A percentile compares a stretch with the other conserved stretches of the same genome.
phyloP scores from a whole-genome alignment of 2,329 filamentous ascomycete genomes.

The Trematosphaeria pertusa region DNA sequence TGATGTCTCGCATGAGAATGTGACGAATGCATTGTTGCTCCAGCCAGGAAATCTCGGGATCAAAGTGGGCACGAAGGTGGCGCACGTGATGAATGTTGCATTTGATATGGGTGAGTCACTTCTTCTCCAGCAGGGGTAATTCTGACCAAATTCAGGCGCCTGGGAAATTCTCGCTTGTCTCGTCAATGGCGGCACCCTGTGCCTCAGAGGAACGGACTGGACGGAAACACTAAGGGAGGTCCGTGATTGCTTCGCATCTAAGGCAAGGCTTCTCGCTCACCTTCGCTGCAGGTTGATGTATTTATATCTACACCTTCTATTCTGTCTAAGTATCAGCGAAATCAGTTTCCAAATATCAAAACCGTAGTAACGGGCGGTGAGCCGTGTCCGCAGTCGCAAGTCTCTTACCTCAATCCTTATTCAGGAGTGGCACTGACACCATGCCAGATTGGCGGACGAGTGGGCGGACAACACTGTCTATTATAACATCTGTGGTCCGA shows the following conservation, averaged over 20 bases:
- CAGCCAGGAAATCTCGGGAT: conserved; percentile 62
- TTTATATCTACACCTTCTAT: conserved; percentile 65
- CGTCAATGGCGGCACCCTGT: conserved; percentile 64
- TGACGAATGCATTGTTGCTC: conserved; percentile 61
- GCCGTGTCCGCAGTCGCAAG: conserved; percentile 56
- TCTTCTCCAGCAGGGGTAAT: conserved; percentile 1
- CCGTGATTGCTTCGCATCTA: conserved; percentile 11
- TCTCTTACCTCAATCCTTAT: background rate
- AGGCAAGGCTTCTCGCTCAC: conserved; percentile 8
- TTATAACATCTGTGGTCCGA: conserved; percentile 65
- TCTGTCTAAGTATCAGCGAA: conserved; percentile 57
- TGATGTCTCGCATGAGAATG: conserved; percentile 63
- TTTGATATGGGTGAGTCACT: conserved; percentile 66
- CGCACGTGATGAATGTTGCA: conserved; percentile 64
- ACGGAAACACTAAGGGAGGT: conserved; percentile 56
- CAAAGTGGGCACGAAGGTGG: conserved; percentile 58
- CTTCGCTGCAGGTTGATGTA: conserved; percentile 53
- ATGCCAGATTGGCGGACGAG: conserved; percentile 58
- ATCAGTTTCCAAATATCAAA: conserved; percentile 59
- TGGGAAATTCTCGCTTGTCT: conserved; percentile 67
- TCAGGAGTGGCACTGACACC: background rate
- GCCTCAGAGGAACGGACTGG: conserved; percentile 61
- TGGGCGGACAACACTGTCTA: conserved; percentile 56
- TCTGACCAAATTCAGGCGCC: conserved; percentile 51
- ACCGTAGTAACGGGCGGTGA: conserved; percentile 64